Base-by-base conservation (phyloP, 176 grass and related monocot species). In the Eragrostis nindensis region DNA sequence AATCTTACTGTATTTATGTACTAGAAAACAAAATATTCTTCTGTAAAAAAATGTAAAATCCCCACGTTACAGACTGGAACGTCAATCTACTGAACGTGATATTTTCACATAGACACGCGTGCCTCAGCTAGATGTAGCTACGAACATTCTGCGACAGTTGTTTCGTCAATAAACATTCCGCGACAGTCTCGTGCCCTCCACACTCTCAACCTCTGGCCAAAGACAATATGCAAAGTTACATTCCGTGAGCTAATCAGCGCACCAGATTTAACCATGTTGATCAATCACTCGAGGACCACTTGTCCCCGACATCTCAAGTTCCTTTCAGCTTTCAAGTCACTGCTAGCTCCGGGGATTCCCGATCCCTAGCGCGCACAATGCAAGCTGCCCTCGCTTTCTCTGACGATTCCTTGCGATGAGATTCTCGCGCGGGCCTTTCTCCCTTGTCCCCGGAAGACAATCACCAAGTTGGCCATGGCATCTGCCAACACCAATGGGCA, bases 371-470 rank as follows among this genome's bases (percentile, higher is more conserved):
- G 44, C 56, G 32, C 65, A 24, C 16, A 40, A n/a, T 36, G 13
- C 25, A 1, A 49, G 17, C 25, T 52, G 43, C 44, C 49, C 26
- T 1, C 19, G 0, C 45, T 15, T 65, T 40, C 30, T n/a, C 24
- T 19, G 7, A 74, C 46, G 81, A 69, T 76, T 76, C 72, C 49
- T 21, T 47, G 39, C 22, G 68, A 86, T 80, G 61, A 80, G 57
- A 86, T 86, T 86, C 30, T 13, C 61, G 36, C 8, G 21, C 3
- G n/a, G n/a, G 43, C 44, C 30, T 73, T 56, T 65, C 24, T 80
- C 59, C 83, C 46, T 50, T 80, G 84, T 86, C 68, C 48, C 26
- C 47, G 84, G 84, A 85, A 79, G 76, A 46, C 54, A n/a, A 21
- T 49, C 27, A 50, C 44, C 74, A 78, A 78, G 21, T 78, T 85